A percentile compares a stretch with the other conserved stretches of the same genome.
phyloP scores from a whole-genome alignment of 352 stramenopile genomes.

The Phytophthora kernoviae region DNA sequence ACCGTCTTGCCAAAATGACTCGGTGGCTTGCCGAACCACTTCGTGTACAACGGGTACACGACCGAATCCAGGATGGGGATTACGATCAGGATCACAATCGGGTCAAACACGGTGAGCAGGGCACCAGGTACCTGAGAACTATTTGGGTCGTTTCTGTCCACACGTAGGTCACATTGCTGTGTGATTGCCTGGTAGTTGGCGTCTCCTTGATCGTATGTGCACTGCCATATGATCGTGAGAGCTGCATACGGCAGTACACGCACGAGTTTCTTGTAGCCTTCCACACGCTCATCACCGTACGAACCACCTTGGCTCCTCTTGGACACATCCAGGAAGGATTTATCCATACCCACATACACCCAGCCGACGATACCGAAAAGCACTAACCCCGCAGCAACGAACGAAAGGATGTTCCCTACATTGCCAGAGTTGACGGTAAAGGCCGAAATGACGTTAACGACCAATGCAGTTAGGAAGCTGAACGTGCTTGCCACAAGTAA shows the following conservation, averaged over 20 bases:
- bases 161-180: slow-evolving; percentile 58
- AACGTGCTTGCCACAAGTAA: slow-evolving; percentile 35
- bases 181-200: slow-evolving; percentile 68
- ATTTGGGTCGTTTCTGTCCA: slow-evolving; percentile 25
- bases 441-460: slow-evolving; percentile 48
- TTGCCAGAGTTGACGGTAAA: slow-evolving; percentile 34
- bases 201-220: slow-evolving; percentile 56
- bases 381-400: slow-evolving; percentile 28
- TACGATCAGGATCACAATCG: slow-evolving; percentile 29
- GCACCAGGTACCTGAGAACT: slow-evolving; percentile 49
- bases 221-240: slow-evolving; percentile 63
- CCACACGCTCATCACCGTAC: slow-evolving; percentile 40
- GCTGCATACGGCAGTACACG: slow-evolving; percentile 45
- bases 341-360: slow-evolving; percentile 34
- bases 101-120: slow-evolving; percentile 49
- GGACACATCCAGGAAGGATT: slow-evolving; percentile 33
- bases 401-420: slow-evolving; percentile 34
- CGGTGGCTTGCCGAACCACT: slow-evolving; percentile 15
- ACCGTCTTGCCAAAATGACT: slow-evolving; percentile 33
- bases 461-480: slow-evolving; percentile 33
- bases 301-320: slow-evolving; percentile 34
- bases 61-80: slow-evolving; percentile 35
- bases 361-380: slow-evolving; percentile 28
- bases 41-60: slow-evolving; percentile 34
- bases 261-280: slow-evolving; percentile 44